These are phyloP conservation scores for Fusarium equiseti DNA, from an alignment of 2,329 filamentous ascomycete species.

Conservation along the genomic window DNA sequence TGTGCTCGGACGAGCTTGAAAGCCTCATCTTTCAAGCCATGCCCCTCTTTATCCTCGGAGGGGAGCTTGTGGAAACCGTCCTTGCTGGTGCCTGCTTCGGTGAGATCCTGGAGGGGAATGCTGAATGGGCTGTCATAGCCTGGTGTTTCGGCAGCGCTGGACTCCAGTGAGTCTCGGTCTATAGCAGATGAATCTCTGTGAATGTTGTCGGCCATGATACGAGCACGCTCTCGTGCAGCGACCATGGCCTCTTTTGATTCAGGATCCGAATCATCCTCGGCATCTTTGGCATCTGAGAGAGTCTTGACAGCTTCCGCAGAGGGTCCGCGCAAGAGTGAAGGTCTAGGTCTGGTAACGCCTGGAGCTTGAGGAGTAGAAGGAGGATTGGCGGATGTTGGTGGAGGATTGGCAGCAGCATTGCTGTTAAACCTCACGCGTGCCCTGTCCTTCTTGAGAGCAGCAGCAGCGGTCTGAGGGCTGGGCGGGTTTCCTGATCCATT, in stretches of 20 bases:
- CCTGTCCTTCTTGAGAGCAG: slow-evolving; percentile 56
- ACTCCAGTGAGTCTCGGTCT: slow-evolving; percentile 55
- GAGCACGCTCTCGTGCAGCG: slow-evolving; percentile 59
- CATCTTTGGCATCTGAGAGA: slow-evolving; percentile 24
- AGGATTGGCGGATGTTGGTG: slow-evolving; percentile 26
- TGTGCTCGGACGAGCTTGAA: slow-evolving; percentile 60
- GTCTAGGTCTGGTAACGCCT: slow-evolving; percentile 50
- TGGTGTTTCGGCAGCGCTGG: slow-evolving; percentile 47
- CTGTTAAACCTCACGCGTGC: slow-evolving; percentile 63
- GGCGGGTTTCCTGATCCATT: slow-evolving; percentile 23
- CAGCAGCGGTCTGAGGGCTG: slow-evolving; percentile 29
- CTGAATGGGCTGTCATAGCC: slow-evolving; percentile 43
- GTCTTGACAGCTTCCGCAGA: slow-evolving; percentile 56
- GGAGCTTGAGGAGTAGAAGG: slow-evolving; percentile 20
- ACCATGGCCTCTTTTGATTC: slow-evolving; percentile 52
- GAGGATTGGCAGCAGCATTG: slow-evolving; percentile 53
- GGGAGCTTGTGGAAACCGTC: slow-evolving; percentile 39
- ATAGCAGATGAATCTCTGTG: slow-evolving; percentile 51
- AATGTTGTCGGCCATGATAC: slow-evolving; percentile 57
- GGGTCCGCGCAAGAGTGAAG: slow-evolving; percentile 59
- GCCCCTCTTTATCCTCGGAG: slow-evolving; percentile 20
- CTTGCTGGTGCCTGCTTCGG: slow-evolving; percentile 18
- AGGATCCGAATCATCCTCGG: slow-evolving; percentile 44
- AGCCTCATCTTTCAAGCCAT: slow-evolving; percentile 51
- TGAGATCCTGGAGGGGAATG: slow-evolving; percentile 53